These are phyloP conservation scores for Ehretia macrophylla DNA, from an alignment of 257 asterid species.

Conservation along the genomic window DNA sequence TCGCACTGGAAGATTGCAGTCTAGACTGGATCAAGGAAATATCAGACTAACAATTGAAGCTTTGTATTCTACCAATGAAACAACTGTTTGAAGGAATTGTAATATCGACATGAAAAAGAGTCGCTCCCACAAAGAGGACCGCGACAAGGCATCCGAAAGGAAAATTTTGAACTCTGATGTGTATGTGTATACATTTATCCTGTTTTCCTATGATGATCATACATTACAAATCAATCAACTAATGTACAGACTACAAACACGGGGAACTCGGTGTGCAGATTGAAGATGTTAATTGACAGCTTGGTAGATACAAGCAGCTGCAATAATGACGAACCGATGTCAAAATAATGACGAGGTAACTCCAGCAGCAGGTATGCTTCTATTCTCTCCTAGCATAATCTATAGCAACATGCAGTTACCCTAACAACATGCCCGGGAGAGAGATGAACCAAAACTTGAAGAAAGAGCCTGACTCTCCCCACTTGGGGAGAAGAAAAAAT, in stretches of 20 bases:
- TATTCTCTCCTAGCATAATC: neutral
- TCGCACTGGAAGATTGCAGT: no score
- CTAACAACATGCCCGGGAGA: neutral
- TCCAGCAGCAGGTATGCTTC: neutral
- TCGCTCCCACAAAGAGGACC: no score
- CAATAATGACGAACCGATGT: neutral
- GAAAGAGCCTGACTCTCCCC: neutral
- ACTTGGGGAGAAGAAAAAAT: neutral
- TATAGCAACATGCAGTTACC: neutral
- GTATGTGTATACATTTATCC: neutral
- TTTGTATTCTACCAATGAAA: no score
- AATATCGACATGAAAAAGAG: no score
- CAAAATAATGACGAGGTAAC: neutral
- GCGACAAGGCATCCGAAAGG: neutral
- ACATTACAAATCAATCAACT: slow-evolving; percentile 5
- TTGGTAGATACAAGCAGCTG: neutral
- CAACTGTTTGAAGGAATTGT: no score
- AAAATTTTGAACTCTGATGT: neutral
- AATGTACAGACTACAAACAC: slow-evolving; percentile 1
- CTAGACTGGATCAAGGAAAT: no score
- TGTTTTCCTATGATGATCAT: neutral
- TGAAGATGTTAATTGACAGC: neutral
- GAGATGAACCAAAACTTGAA: neutral
- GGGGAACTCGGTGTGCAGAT: neutral
- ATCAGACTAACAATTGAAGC: no score